Evolutionary conservation across 2,329 filamentous ascomycete species (phyloP).

Genomic region (Paraphoma chrysanthemicola): DNA sequence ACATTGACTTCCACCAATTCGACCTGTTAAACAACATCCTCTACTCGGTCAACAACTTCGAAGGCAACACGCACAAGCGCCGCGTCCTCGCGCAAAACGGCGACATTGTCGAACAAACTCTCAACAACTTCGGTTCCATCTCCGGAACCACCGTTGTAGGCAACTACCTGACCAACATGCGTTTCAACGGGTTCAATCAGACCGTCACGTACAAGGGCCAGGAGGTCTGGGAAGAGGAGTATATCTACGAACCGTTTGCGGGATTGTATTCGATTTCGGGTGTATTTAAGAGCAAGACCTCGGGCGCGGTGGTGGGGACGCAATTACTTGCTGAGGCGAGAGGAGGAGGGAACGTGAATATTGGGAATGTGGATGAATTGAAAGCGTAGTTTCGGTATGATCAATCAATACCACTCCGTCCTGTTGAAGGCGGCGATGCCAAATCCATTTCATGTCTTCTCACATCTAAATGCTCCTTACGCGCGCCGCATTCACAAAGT

Average conservation of each 20-base stretch:
- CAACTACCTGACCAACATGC: constrained; percentile 60
- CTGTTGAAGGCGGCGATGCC: neutral
- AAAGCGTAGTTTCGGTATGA: neutral
- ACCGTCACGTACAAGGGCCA: constrained; percentile 50
- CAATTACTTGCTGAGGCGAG: constrained; percentile 61
- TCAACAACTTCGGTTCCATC: constrained; percentile 62
- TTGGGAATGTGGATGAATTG: constrained; percentile 42
- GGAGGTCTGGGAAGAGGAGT: constrained; percentile 60
- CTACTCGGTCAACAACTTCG: constrained; percentile 67
- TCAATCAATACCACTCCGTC: neutral
- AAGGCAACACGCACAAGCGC: constrained; percentile 61
- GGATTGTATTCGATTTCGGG: constrained; percentile 54
- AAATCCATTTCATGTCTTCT: neutral
- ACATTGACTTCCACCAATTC: constrained; percentile 48
- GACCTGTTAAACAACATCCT: constrained; percentile 65
- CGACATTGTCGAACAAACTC: constrained; percentile 60
- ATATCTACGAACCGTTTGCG: constrained; percentile 61
- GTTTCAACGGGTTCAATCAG: constrained; percentile 60
- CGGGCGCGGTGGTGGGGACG: constrained; percentile 58
- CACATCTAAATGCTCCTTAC: neutral
- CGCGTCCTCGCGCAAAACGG: constrained; percentile 64
- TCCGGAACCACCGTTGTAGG: constrained; percentile 55
- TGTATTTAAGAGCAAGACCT: constrained; percentile 58
- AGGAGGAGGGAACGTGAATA: constrained; percentile 61
- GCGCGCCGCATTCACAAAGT: no score